Evolutionary conservation across 805 yeast genomes (phyloP).

Genomic region (Metschnikowia picachoensis): DNA sequence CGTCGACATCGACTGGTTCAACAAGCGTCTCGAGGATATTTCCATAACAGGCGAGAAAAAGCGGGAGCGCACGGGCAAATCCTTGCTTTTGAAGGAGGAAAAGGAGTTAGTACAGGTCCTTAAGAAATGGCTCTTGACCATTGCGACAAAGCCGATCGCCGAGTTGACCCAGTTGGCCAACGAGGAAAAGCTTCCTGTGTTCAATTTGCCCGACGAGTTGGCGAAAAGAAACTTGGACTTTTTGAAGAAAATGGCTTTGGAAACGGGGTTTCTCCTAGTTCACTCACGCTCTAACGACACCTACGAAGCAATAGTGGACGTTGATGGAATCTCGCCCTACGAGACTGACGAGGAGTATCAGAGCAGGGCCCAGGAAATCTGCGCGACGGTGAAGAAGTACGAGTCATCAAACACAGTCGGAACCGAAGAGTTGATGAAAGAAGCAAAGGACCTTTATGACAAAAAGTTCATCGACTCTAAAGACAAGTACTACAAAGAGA

Average conservation of each 20-base stretch:
- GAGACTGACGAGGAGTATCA: slow-evolving; percentile 65
- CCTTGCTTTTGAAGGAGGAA: slow-evolving; percentile 66
- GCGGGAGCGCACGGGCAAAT: slow-evolving; percentile 61
- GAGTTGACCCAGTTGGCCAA: slow-evolving; percentile 35
- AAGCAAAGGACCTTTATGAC: slow-evolving; percentile 59
- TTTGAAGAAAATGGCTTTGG: slow-evolving; percentile 59
- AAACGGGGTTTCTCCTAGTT: slow-evolving; percentile 60
- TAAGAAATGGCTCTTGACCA: slow-evolving; percentile 47
- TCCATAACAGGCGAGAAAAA: slow-evolving; percentile 69
- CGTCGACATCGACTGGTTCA: slow-evolving; percentile 89
- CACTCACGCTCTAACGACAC: slow-evolving; percentile 57
- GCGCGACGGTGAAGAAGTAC: slow-evolving; percentile 57
- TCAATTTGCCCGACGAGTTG: slow-evolving; percentile 44
- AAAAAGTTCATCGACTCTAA: slow-evolving; percentile 80
- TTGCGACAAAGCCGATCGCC: slow-evolving; percentile 25
- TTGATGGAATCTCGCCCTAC: slow-evolving; percentile 67
- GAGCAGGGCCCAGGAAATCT: slow-evolving; percentile 47
- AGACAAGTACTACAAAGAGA: slow-evolving; percentile 77
- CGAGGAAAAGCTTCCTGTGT: slow-evolving; percentile 24
- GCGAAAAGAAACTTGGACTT: slow-evolving; percentile 53
- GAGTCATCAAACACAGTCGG: slow-evolving; percentile 62
- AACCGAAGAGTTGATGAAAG: slow-evolving; percentile 48
- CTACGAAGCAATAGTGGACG: slow-evolving; percentile 59
- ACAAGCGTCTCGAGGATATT: slow-evolving; percentile 74
- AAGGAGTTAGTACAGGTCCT: slow-evolving; percentile 62